Base-by-base conservation (phyloP, 2,329 filamentous ascomycete genomes). In the Sclerotinia subarctica region DNA sequence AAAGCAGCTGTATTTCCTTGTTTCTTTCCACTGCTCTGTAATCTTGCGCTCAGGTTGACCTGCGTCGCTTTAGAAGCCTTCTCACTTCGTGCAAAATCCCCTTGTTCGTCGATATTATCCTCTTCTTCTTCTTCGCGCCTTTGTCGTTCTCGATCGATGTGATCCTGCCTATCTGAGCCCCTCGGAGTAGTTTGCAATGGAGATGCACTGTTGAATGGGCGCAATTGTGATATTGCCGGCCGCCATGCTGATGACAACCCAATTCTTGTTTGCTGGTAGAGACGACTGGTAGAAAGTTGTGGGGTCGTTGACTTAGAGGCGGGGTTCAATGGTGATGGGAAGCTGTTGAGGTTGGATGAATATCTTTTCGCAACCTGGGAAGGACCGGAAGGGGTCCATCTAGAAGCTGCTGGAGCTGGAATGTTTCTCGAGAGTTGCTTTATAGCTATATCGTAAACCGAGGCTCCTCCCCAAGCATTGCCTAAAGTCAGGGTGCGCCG, bases 21-120 rank as follows among this genome's bases (percentile, higher is more conserved):
- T 38, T 80, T 78, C 73, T 88, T 88, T 26, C 63, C 66, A 91
- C 96, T 92, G 77, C 94, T 97, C 57, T 91, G 93, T 62, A 99
- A 82, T 72, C 91, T 92, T 19, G 95, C 95, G 71, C 90, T 89
- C 74, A 98, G 82, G 77, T 99, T 96, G 73, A 99, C 84, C 76
- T 98, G 90, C 2, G 94, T 91, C 15, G 94, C 95, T 75, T 93
- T 89, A 17, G 89, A 86, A 46, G 94, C 95, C 79, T 90, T 94
- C 77, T 96, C 94, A 69, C 92, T 94, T 74, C 87, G 84, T 71
- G 84, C 85, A 77, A 93, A 92, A 29, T 84, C 86, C 68, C 82
- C 79, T 42, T 89, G 85, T 66, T 86, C 82, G 21, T 81, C 79
- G 42, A 79, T 68, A 60, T 78, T 73, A 58, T 78, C 75, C 60